Percentiles rank a stretch among this genome's conserved stretches.
phyloP scores from a whole-genome alignment of 768 basidiomycete genomes.

The Boletus vermiculosoides region DNA sequence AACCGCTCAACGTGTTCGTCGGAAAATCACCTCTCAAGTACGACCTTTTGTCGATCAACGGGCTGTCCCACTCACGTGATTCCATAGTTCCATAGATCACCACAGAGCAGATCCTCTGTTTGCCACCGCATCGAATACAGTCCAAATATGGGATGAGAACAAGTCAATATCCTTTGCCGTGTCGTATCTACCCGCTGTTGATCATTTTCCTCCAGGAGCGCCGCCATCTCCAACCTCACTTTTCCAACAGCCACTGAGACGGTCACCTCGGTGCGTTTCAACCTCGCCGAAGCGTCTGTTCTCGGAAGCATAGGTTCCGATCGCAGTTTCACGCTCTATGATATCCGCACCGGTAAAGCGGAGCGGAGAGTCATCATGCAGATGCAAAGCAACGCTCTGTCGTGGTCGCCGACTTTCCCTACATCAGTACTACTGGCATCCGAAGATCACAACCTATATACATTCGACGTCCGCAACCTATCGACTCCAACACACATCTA shows the following conservation, averaged over 20 bases:
- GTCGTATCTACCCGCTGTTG: background rate
- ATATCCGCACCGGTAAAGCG: constrained; percentile 95
- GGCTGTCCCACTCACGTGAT: background rate
- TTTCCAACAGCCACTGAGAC: constrained; percentile 89
- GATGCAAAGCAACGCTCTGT: constrained; percentile 86
- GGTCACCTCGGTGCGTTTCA: constrained; percentile 85
- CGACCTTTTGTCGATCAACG: constrained; percentile 18
- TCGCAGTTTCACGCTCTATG: constrained; percentile 93
- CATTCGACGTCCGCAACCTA: constrained; percentile 91
- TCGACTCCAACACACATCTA: constrained; percentile 85
- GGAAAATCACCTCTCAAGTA: constrained; percentile 93
- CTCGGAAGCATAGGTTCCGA: constrained; percentile 96
- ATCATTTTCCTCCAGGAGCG: constrained; percentile 50
- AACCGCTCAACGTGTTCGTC: constrained; percentile 74
- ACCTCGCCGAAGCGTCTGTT: constrained; percentile 89
- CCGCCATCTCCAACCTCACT: constrained; percentile 81
- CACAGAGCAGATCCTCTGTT: constrained; percentile 88
- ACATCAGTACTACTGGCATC: constrained; percentile 92
- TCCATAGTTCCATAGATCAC: constrained; percentile 83
- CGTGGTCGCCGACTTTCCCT: constrained; percentile 97
- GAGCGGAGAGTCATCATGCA: constrained; percentile 90
- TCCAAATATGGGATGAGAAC: constrained; percentile 98
- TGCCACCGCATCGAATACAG: constrained; percentile 88
- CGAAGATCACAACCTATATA: constrained; percentile 98
- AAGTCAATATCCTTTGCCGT: constrained; percentile 46